Evolutionary conservation across 1,284 basidiomycete genomes (phyloP), one percentile per base, ranked within the genome.

Genomic region (Phylloboletellus chloephorus): DNA sequence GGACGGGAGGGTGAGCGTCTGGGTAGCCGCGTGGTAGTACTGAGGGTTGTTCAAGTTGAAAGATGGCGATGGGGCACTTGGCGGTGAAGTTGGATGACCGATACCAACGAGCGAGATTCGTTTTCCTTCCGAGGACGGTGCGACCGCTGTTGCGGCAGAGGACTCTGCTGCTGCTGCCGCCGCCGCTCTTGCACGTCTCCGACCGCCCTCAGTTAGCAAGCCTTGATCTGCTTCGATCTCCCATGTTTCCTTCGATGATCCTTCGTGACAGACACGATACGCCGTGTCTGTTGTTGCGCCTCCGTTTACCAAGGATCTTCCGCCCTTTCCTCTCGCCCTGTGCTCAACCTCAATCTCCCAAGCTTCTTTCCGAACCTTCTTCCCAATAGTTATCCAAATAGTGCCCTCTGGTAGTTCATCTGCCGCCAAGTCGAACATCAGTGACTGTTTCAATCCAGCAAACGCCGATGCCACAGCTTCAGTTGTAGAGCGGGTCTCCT

Each of bases 321-420:
- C 61, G 29, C 45, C 54, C 35, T 63, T 63, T 9, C 56, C 56
- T 46, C 71, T 74, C 12, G 67, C 56, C 41, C 73, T 69, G 30
- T 68, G 66, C 50, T 88, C 85, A 8, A 77, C 67, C 55, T 84
- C 83, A 13, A 88, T 53, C 58, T 88, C 85, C 85, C 85, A 88
- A 22, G 73, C 60, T 59, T 88, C 85, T 52, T 76, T 78, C 39
- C 83, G 52, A 15, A 85, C 65, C 50, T 69, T 72, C 63, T 83
- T 85, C 7, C 84, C 85, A 3, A 85, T 67, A n/a, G 77, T 64
- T 15, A 88, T 61, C 29, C 72, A 71, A 9, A 77, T 54, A 1
- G 70, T 64, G 12, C 77, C 78, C 15, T 67, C 65, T 7, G 67
- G 67, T 5, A 74, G 75, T 26, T 77, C 72, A 25, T 76, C 74